These are phyloP conservation scores for Blastobotrys muscicola DNA, from an alignment of 805 yeast species.

Conservation along the genomic window DNA sequence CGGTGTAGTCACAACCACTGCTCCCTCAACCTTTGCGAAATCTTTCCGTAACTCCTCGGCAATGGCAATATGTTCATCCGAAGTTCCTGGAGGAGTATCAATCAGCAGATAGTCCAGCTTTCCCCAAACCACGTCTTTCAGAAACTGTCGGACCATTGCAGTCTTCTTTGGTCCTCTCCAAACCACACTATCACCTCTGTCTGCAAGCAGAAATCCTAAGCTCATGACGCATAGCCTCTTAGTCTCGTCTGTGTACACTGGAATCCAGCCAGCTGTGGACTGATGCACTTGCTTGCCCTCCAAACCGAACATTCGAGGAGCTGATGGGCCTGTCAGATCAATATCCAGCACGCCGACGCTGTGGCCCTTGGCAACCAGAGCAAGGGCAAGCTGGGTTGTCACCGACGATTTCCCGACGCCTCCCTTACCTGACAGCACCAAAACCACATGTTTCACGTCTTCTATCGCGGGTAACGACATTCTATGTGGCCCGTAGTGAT, in stretches of 20 bases:
- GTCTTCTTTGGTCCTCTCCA: conserved; percentile 99
- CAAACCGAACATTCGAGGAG: conserved; percentile 93
- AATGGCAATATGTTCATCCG: conserved; percentile 94
- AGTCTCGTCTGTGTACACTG: conserved; percentile 47
- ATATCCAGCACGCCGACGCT: conserved; percentile 93
- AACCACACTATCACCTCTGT: conserved; percentile 83
- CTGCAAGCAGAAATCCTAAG: conserved; percentile 74
- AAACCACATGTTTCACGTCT: conserved; percentile 63
- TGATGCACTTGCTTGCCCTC: conserved; percentile 76
- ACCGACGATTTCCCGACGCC: conserved; percentile 97
- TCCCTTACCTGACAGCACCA: conserved; percentile 89
- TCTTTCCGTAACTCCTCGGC: conserved; percentile 69
- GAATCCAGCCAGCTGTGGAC: conserved; percentile 82
- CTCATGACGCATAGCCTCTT: conserved; percentile 65
- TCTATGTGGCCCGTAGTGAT: neutral
- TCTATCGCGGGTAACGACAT: conserved; percentile 27
- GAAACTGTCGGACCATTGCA: conserved; percentile 92
- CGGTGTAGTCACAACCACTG: conserved; percentile 92
- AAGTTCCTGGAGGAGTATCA: conserved; percentile 98
- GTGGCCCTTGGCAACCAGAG: conserved; percentile 57
- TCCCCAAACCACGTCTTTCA: conserved; percentile 89
- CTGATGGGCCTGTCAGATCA: conserved; percentile 92
- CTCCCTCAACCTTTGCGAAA: conserved; percentile 72
- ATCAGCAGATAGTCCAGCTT: conserved; percentile 65
- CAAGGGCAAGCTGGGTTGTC: conserved; percentile 87